Evolutionary conservation across 2,329 filamentous ascomycete genomes (phyloP).

Genomic region (Botryotinia narcissicola): DNA sequence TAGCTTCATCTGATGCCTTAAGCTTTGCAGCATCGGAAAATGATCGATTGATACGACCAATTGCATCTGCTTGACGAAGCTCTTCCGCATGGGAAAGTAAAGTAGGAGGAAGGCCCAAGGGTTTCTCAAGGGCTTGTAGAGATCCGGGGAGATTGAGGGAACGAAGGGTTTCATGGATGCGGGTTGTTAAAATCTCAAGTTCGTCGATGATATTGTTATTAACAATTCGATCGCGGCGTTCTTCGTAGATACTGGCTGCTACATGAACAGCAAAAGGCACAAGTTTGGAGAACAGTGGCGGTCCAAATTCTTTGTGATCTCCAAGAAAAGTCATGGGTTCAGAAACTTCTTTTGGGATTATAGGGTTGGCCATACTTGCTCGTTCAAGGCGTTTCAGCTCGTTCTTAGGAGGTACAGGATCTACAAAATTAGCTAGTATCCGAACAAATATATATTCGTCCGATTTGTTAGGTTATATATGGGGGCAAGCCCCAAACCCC

Average conservation of each 20-base stretch:
- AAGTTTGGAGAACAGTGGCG: slow-evolving; percentile 82
- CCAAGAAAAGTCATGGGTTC: slow-evolving; percentile 79
- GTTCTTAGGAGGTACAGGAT: slow-evolving; percentile 80
- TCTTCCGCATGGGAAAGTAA: slow-evolving; percentile 90
- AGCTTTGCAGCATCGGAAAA: slow-evolving; percentile 89
- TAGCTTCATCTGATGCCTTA: slow-evolving; percentile 71
- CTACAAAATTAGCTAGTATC: slow-evolving; percentile 43
- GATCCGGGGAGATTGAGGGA: slow-evolving; percentile 88
- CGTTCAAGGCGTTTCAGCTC: slow-evolving; percentile 83
- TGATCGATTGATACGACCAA: slow-evolving; percentile 72
- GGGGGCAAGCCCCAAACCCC: not conserved
- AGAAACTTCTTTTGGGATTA: slow-evolving; percentile 76
- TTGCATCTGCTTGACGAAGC: slow-evolving; percentile 83
- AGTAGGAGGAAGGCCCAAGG: slow-evolving; percentile 80
- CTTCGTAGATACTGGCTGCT: slow-evolving; percentile 91
- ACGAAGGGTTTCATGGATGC: slow-evolving; percentile 74
- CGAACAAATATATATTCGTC: not conserved
- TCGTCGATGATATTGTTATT: slow-evolving; percentile 85
- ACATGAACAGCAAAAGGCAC: slow-evolving; percentile 96
- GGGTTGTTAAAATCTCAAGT: slow-evolving; percentile 75
- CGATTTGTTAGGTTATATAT: not conserved
- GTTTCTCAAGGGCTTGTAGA: slow-evolving; percentile 91
- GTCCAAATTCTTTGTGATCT: slow-evolving; percentile 75
- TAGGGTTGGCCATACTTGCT: slow-evolving; percentile 81
- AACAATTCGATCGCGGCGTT: slow-evolving; percentile 84